phyloP scores from a whole-genome alignment of 352 stramenopile genomes.

The Phytophthora uliginosa region DNA sequence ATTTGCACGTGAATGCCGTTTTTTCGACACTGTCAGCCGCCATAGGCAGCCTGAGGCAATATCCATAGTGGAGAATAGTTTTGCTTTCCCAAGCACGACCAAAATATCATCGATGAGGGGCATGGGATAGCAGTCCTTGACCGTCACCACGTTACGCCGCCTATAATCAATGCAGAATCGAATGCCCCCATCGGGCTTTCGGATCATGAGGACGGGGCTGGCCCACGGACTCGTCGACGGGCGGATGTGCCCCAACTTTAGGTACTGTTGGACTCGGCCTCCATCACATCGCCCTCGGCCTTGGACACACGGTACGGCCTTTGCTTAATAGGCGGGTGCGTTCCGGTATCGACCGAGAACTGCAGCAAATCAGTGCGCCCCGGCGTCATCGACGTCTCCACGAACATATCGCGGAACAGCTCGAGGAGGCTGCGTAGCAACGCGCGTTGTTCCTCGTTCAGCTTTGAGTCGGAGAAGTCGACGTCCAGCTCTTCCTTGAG shows the following conservation, averaged over 20 bases:
- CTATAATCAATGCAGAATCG: conserved; percentile 25
- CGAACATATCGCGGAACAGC: not conserved
- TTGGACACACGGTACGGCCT: conserved; percentile 12
- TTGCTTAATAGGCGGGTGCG: conserved; percentile 8
- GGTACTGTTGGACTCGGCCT: conserved; percentile 13
- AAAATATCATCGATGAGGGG: conserved; percentile 23
- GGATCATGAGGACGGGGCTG: conserved; percentile 4
- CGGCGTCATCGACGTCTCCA: not conserved
- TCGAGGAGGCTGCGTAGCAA: not conserved
- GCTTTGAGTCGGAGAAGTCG: not conserved
- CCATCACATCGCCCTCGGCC: conserved; percentile 16
- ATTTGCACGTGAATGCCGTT: conserved; percentile 12
- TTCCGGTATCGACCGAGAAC: conserved; percentile 14
- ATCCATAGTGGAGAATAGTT: conserved; percentile 15
- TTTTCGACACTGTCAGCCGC: not conserved
- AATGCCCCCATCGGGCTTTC: conserved; percentile 2
- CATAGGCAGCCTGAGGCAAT: not conserved
- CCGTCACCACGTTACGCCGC: conserved; percentile 3
- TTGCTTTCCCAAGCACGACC: conserved; percentile 2
- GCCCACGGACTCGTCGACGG: conserved; percentile 8
- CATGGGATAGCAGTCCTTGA: conserved; percentile 15
- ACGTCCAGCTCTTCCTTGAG: not conserved
- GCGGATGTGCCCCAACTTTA: not conserved
- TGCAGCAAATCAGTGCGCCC: conserved; percentile 4
- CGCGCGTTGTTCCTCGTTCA: not conserved